Percentiles rank a stretch among this genome's conserved stretches.
phyloP scores from a whole-genome alignment of 768 basidiomycete species.

The Cystobasidiopsis lactophilus region DNA sequence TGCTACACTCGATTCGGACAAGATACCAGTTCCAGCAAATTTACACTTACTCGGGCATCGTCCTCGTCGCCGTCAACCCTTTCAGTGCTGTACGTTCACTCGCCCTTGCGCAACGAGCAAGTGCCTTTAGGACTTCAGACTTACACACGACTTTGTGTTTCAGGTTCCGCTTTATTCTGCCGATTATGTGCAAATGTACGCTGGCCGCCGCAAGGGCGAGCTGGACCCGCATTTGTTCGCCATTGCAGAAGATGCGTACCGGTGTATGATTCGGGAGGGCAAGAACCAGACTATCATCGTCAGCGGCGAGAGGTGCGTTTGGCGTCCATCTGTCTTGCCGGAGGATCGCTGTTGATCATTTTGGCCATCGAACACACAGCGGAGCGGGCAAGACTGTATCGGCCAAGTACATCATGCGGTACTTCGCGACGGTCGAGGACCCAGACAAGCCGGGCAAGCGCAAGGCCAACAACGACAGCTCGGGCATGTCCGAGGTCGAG shows the following conservation, averaged over 20 bases:
- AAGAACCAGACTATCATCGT: conserved; percentile 98
- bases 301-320: conserved; percentile 71
- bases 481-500: conserved; percentile 63
- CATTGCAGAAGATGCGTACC: conserved; percentile 97
- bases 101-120: too few relatives aligned
- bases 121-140: too few relatives aligned
- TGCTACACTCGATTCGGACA: conserved; percentile 87
- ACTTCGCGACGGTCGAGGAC: conserved; percentile 87
- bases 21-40: conserved; percentile 93
- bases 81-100: conserved; percentile 43
- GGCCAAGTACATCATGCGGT: conserved; percentile 98
- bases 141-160: too few relatives aligned
- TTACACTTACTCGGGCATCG: conserved; percentile 97
- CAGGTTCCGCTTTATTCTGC: conserved; percentile 78
- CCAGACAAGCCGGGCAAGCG: conserved; percentile 35
- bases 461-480: conserved; percentile 19
- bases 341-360: neutral
- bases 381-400: conserved; percentile 99
- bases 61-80: conserved; percentile 94
- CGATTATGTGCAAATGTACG: conserved; percentile 92
- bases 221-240: conserved; percentile 95
- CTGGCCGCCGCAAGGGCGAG: conserved; percentile 72
- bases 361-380: conserved; percentile 28
- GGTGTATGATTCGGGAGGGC: conserved; percentile 80
- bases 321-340: neutral